Evolutionary conservation across 306 rosid species (phyloP), one percentile per base, ranked within the genome.

Genomic region (Hippophae gyantsensis): DNA sequence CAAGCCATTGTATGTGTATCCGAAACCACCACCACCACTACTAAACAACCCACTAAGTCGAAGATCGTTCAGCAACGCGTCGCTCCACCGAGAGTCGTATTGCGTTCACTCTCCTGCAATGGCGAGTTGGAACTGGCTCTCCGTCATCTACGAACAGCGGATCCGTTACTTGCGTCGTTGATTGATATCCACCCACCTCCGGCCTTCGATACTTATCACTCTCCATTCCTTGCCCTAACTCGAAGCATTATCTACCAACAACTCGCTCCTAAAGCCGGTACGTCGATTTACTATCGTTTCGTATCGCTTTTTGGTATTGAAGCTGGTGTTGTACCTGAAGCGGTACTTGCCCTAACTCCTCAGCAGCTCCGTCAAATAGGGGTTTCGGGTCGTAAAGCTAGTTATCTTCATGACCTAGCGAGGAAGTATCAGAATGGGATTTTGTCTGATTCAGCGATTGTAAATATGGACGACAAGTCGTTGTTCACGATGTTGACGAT

Each of bases 391-490:
- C 80, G 97, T 0, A 89, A 93, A 53, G 87, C 99, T 6, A 89
- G 97, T 69, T 93, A 93, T 72, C 95, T 93, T 25, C 99, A 89
- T 38, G 99, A 93, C 76, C 72, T 93, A 62, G 97, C 97, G 0
- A 75, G 94, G 70, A 93, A 93, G 48, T 93, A 93, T 60, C 95
- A 93, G 66, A 93, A 88, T 25, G 95, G 97, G 54, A 93, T 93
- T 66, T 76, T 93, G 0, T 93, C 99, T 5, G 99, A 93, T 72
- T 58, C 89, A 0, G 87, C 97, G 54, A 88, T 93, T 82, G 85
- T 88, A 62, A 88, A 86, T 83, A 93, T 93, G 99, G 99, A 93
- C 60, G 99, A 93, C 69, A 93, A 84, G 48, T 93, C 97, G 57
- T 86, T 89, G 43, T 93, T 89, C 76, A 93, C 99, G 1, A 93